Evolutionary conservation across 2,329 filamentous ascomycete genomes (phyloP), one percentile per base, ranked within the genome.

Genomic region (Rugonectria rugulosa): DNA sequence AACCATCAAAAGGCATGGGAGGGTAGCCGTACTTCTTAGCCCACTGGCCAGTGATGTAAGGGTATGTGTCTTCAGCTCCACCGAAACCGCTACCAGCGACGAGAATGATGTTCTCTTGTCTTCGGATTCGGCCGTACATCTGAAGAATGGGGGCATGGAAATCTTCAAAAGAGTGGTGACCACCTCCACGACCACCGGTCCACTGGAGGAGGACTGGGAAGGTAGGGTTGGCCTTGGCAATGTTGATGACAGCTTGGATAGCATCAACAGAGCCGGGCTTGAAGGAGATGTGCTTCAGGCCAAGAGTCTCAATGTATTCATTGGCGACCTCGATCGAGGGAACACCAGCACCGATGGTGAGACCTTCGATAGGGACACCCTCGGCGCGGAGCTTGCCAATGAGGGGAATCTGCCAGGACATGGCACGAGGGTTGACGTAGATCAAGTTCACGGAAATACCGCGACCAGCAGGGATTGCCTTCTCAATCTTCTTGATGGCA

Each of bases 121-220:
- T 87, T 70, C 93, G 87, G 63, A 97, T 92, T 53, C 92, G 88
- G 64, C 88, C 86, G 73, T 97, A 97, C 90, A 96, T 96, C 68
- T 91, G 88, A 7, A 97, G 79, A 38, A 97, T 88, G 5, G 93
- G 93, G 69, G 93, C 88, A 74, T 97, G 93, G 82, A 97, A 97
- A 73, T 97, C 93, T 73, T 97, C 93, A 60, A 88, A 96, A 1
- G 92, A 97, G 78, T 97, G 93, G 74, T 97, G 93, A 53, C 93
- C 93, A 78, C 93, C 93, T 63, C 92, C 93, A 75, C 93, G 89
- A 34, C 93, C 93, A 71, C 93, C 93, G 57, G 93, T 97, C 93
- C 93, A 97, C 76, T 97, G 93, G 59, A 97, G 79, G 48, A 97
- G 87, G 47, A 97, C 85, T n/a, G 93, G 93, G 81, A 97, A 97